Base-by-base conservation (phyloP, 1,284 basidiomycete genomes). In the Inonotus obliquus region DNA sequence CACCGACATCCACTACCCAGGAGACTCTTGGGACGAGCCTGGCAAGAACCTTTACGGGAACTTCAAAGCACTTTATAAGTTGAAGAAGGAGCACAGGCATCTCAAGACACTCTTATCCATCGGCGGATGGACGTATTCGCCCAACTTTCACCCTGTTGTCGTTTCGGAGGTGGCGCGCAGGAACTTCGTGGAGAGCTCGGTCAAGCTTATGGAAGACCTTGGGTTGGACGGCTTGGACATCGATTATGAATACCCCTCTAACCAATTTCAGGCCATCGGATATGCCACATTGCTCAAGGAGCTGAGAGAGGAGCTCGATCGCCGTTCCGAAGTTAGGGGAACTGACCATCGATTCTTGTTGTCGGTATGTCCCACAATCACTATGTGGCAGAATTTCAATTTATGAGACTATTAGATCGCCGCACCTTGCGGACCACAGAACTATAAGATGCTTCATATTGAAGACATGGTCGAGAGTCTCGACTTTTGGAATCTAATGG, bases 401-500 rank as follows among this genome's bases (percentile, higher is more conserved):
- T 59, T 35, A 59, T 37, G 29, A n/a, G 11, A 35, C 44, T 35
- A 61, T 45, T 63, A 93, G 91, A 89, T 96, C 61, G 94, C 94
- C 47, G 93, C 93, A 0, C 96, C 96, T 1, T 96, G 94, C 73
- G 96, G 96, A n/a, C 81, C 87, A 5, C 83, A 91, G 63, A 86
- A 97, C 69, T 94, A 94, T 75, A 78, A 87, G 71, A 87, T 87
- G 65, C 79, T 98, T 5, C 80, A 86, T 61, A 79, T 94, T 41
- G 75, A 72, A 23, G 92, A 91, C 64, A 98, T 99, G 96, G 91
- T 96, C 71, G 80, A 79, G 63, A 84, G 79, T 63, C 85, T 99
- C 27, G 92, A 95, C 69, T 95, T 97, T 72, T 98, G 95, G 96
- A 98, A 98, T 73, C 77, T 99, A 73, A 99, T 99, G 97, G 86